phyloP scores from a whole-genome alignment of 306 rosid species.

The Cicer pinnatifidum region DNA sequence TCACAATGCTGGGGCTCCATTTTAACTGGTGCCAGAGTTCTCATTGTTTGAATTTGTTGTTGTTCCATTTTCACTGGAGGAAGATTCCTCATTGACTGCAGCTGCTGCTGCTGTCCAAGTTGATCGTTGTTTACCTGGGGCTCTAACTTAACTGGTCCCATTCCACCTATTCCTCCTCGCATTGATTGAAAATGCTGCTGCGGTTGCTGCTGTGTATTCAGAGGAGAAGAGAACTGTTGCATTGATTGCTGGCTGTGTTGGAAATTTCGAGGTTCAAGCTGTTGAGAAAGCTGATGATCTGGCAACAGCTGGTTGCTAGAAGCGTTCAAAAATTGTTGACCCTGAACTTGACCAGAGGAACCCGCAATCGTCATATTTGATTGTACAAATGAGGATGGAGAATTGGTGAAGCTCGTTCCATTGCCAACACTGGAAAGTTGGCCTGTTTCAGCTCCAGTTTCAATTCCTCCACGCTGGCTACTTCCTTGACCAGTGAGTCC shows the following conservation, averaged over 20 bases:
- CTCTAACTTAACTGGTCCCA: conserved; percentile 82
- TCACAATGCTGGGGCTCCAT: conserved; percentile 82
- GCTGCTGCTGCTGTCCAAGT: conserved; percentile 68
- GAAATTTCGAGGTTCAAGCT: conserved; percentile 73
- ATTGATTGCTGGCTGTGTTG: conserved; percentile 85
- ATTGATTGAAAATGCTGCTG: conserved; percentile 83
- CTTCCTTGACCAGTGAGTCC: conserved; percentile 75
- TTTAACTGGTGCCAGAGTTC: conserved; percentile 65
- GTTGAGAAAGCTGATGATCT: conserved; percentile 88
- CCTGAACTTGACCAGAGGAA: conserved; percentile 79
- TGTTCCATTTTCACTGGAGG: conserved; percentile 81
- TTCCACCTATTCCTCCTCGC: conserved; percentile 70
- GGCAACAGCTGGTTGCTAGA: conserved; percentile 69
- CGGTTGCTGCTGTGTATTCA: conserved; percentile 61
- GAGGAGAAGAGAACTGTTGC: conserved; percentile 83
- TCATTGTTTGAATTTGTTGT: conserved; percentile 67
- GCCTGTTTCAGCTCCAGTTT: conserved; percentile 74
- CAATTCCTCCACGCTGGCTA: conserved; percentile 75
- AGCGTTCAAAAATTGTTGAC: conserved; percentile 76
- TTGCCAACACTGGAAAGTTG: conserved; percentile 76
- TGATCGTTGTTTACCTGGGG: conserved; percentile 80
- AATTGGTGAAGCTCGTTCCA: conserved; percentile 66
- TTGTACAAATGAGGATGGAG: conserved; percentile 67
- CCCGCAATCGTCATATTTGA: conserved; percentile 69
- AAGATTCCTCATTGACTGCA: conserved; percentile 72